These are phyloP conservation scores for Tetrapyrgos nigripes DNA, from an alignment of 1,284 basidiomycete species.

Conservation along the genomic window DNA sequence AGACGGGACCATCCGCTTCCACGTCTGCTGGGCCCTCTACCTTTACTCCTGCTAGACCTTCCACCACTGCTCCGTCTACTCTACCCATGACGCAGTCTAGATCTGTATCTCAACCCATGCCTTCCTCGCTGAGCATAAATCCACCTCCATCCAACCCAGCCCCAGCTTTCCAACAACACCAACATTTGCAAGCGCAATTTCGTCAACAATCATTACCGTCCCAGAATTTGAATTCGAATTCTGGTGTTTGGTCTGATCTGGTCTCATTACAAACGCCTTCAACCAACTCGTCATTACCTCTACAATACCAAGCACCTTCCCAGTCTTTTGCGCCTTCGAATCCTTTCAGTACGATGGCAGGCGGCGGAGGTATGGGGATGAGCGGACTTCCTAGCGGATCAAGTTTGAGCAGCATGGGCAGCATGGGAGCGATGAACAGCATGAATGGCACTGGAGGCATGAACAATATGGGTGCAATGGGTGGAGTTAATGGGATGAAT, in stretches of 20 bases:
- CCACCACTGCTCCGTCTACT: conserved; percentile 12
- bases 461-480: background rate
- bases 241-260: conserved; percentile 58
- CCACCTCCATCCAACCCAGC: background rate
- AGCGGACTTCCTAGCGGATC: conserved; percentile 15
- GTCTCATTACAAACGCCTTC: conserved; percentile 53
- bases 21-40: too few species aligned
- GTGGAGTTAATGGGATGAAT: conserved; percentile 15
- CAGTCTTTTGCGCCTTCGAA: conserved; percentile 11
- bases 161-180: conserved; percentile 14
- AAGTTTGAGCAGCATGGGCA: conserved; percentile 15
- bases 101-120: conserved; percentile 38
- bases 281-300: conserved; percentile 55
- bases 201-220: conserved; percentile 19
- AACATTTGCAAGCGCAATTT: conserved; percentile 23
- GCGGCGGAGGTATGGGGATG: conserved; percentile 14
- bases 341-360: conserved; percentile 17
- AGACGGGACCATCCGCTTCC: background rate
- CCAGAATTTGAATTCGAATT: conserved; percentile 1
- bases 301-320: conserved; percentile 51
- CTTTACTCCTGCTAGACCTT: background rate
- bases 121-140: conserved; percentile 11
- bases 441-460: conserved; percentile 15
- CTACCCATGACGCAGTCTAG: conserved; percentile 22
- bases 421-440: conserved; percentile 11